Evolutionary conservation across 352 stramenopile genomes (phyloP).

Genomic region (Pythium dissotocum): DNA sequence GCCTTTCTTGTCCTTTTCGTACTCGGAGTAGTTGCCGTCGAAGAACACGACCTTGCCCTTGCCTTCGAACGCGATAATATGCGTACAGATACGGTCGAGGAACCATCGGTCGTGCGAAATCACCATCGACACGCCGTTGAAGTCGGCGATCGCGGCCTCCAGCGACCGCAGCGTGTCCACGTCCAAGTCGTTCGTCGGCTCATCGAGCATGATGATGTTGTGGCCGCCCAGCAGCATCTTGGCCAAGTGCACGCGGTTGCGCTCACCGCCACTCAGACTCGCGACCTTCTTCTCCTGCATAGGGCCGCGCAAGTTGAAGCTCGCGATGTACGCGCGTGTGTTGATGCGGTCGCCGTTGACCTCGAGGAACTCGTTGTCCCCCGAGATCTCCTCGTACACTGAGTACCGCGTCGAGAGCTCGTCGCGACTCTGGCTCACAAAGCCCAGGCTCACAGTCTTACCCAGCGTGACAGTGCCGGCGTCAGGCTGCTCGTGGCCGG

Average conservation of each 20-base stretch:
- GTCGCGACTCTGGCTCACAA: slow-evolving; percentile 77
- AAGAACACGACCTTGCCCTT: slow-evolving; percentile 77
- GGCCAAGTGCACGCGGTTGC: slow-evolving; percentile 83
- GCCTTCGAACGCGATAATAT: slow-evolving; percentile 86
- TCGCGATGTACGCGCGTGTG: slow-evolving; percentile 84
- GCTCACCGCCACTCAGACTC: slow-evolving; percentile 79
- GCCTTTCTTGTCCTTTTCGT: slow-evolving; percentile 69
- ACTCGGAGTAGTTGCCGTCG: slow-evolving; percentile 88
- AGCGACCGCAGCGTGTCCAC: slow-evolving; percentile 87
- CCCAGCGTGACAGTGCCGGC: slow-evolving; percentile 69
- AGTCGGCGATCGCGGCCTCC: slow-evolving; percentile 82
- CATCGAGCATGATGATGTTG: slow-evolving; percentile 89
- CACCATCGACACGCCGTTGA: slow-evolving; percentile 92
- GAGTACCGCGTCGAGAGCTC: slow-evolving; percentile 61
- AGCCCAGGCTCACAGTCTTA: slow-evolving; percentile 79
- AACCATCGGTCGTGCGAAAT: slow-evolving; percentile 97
- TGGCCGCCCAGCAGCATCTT: slow-evolving; percentile 84
- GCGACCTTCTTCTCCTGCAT: slow-evolving; percentile 86
- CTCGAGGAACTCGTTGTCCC: slow-evolving; percentile 84
- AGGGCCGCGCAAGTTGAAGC: slow-evolving; percentile 78
- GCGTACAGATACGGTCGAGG: slow-evolving; percentile 92
- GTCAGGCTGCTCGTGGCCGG: slow-evolving; percentile 89
- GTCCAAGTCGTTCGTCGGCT: slow-evolving; percentile 88
- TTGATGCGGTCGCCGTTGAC: slow-evolving; percentile 78
- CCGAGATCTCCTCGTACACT: slow-evolving; percentile 87